Conservation (phyloP, 176 grass and related monocot genomes). For the Bonia amplexicaulis region DNA sequence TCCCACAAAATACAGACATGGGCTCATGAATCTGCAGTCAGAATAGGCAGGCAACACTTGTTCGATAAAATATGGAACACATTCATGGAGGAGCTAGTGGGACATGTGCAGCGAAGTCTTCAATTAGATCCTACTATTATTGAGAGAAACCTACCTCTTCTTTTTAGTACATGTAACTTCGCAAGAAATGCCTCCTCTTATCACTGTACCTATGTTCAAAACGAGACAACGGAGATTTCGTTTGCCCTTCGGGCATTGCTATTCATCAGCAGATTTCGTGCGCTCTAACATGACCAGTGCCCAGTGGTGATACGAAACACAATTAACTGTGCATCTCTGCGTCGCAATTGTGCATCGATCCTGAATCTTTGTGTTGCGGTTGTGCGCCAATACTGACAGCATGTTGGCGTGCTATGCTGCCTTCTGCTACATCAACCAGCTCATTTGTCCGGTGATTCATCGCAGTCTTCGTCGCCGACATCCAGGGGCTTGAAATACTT, state of each 20-base stretch:
- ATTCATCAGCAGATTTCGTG: constrained; percentile 15
- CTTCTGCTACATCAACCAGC: background rate
- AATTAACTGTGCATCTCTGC: background rate
- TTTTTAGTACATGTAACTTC: too few species aligned
- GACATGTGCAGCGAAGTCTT: too few species aligned
- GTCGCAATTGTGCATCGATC: background rate
- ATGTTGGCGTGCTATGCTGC: background rate
- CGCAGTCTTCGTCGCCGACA: background rate
- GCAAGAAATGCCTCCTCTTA: background rate
- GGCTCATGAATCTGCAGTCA: too few species aligned
- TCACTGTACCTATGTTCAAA: constrained; percentile 29
- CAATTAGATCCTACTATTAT: too few species aligned
- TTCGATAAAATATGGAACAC: too few species aligned
- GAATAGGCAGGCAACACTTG: too few species aligned
- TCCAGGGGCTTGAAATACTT: constrained; percentile 75
- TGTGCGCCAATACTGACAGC: background rate
- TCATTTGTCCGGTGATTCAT: background rate
- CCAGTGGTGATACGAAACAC: background rate
- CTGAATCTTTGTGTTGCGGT: background rate
- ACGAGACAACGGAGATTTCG: background rate
- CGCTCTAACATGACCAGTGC: background rate
- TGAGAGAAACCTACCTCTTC: too few species aligned
- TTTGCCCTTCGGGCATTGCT: background rate
- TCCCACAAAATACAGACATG: too few species aligned
- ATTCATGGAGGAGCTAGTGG: too few species aligned